Conservation (phyloP, 257 asterid genomes). For the Capsicum baccatum region DNA sequence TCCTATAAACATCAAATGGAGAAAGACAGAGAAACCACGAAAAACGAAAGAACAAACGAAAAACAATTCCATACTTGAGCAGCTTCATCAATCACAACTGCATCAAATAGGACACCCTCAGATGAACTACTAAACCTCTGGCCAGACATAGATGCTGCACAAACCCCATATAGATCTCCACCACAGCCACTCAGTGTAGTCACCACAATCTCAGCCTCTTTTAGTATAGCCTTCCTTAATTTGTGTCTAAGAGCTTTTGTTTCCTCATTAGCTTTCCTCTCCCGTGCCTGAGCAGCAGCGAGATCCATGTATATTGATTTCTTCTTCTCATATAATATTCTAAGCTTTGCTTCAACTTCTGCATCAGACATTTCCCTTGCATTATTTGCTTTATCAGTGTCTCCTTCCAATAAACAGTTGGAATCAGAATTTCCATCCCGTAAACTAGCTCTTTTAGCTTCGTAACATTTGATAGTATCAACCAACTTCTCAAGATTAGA, state of each 20-base stretch:
- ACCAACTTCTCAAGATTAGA: constrained; percentile 81
- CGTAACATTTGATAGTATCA: constrained; percentile 77
- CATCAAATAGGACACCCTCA: constrained; percentile 85
- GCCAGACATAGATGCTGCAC: constrained; percentile 73
- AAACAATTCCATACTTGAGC: constrained; percentile 70
- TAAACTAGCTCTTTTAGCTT: constrained; percentile 78
- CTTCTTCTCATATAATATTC: constrained; percentile 72
- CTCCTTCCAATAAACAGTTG: constrained; percentile 53
- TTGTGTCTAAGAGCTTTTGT: constrained; percentile 80
- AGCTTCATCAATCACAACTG: constrained; percentile 99
- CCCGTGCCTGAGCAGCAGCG: constrained; percentile 75
- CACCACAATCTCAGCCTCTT: constrained; percentile 96
- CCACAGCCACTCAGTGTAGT: constrained; percentile 99
- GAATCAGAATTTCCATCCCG: constrained; percentile 59
- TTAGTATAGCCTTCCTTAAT: constrained; percentile 74
- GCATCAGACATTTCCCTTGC: constrained; percentile 63
- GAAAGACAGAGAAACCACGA: constrained; percentile 32
- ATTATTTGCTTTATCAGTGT: constrained; percentile 45
- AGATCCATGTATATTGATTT: constrained; percentile 70
- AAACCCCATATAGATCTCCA: constrained; percentile 91
- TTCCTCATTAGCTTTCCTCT: constrained; percentile 82
- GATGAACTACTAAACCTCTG: constrained; percentile 72
- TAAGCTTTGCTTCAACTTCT: constrained; percentile 74
- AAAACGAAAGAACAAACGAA: constrained; percentile 27
- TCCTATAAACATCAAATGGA: constrained; percentile 25